These are phyloP conservation scores for Camellia oleifera DNA, from an alignment of 179 eudicot species.

Conservation along the genomic window DNA sequence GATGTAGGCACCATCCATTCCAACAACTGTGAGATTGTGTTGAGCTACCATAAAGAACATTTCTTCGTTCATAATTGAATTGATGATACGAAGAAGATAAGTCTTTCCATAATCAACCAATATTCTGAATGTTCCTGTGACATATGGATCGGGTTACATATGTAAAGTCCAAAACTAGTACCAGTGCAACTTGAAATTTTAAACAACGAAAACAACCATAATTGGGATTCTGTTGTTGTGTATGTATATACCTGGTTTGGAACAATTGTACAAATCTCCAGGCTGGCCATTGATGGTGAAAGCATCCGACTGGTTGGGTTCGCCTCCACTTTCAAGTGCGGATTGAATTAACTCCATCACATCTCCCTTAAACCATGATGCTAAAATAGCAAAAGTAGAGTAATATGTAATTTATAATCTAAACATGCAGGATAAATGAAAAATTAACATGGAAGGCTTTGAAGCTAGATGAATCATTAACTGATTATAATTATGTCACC, in stretches of 20 bases:
- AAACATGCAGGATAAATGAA: no score
- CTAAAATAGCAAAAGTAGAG: neutral
- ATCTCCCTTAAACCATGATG: conserved; percentile 22
- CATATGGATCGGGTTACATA: no score
- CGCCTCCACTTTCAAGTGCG: conserved; percentile 16
- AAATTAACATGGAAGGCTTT: no score
- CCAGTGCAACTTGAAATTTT: no score
- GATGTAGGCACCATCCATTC: conserved; percentile 23
- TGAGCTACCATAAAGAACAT: conserved; percentile 21
- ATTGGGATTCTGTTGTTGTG: no score
- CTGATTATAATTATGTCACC: no score
- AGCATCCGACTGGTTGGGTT: conserved; percentile 14
- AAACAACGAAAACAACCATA: no score
- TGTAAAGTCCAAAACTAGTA: no score
- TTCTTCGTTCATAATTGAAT: conserved; percentile 19
- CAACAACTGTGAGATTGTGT: conserved; percentile 22
- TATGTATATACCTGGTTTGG: neutral
- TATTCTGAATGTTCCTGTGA: neutral
- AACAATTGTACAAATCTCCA: conserved; percentile 17
- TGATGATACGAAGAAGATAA: conserved; percentile 10
- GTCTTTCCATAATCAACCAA: neutral
- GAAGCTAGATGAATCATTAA: no score
- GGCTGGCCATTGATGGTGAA: conserved; percentile 25
- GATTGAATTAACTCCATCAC: conserved; percentile 12
- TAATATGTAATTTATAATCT: no score